Evolutionary conservation across 2,329 filamentous ascomycete genomes (phyloP).

Genomic region (Penicillium crustosum): DNA sequence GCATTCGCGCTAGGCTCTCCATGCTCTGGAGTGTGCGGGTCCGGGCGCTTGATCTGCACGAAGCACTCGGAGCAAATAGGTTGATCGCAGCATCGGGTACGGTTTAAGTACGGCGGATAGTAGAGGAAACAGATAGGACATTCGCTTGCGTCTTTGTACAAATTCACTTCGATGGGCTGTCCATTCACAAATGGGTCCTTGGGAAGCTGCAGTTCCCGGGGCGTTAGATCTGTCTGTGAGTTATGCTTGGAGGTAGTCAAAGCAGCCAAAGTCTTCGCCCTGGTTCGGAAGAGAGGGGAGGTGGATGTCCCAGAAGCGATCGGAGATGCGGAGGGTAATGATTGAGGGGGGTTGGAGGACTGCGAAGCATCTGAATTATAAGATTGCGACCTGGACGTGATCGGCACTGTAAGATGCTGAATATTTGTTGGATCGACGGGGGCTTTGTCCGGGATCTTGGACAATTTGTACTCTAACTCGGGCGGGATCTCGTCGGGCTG

Average conservation of each 20-base stretch:
- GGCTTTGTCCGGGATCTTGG: constrained; percentile 49
- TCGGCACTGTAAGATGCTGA: constrained; percentile 75
- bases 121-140: constrained; percentile 97
- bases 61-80: constrained; percentile 98
- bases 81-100: constrained; percentile 92
- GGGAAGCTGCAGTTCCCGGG: constrained; percentile 76
- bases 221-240: constrained; percentile 68
- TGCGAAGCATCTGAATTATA: constrained; percentile 72
- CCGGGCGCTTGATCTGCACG: constrained; percentile 93
- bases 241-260: constrained; percentile 75
- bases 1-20: constrained; percentile 49
- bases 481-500: constrained; percentile 78
- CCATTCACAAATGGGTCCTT: constrained; percentile 88
- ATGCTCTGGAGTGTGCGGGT: constrained; percentile 86
- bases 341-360: constrained; percentile 62
- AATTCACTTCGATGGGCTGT: constrained; percentile 85
- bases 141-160: constrained; percentile 88
- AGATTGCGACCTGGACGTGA: constrained; percentile 73
- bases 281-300: constrained; percentile 69
- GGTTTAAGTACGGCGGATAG: constrained; percentile 92
- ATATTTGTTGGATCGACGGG: constrained; percentile 59
- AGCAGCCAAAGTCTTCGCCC: constrained; percentile 85
- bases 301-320: constrained; percentile 51
- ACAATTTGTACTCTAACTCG: constrained; percentile 58
- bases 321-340: constrained; percentile 60